Conservation (phyloP, 495 filamentous ascomycete species). For the Penicillium manginii region DNA sequence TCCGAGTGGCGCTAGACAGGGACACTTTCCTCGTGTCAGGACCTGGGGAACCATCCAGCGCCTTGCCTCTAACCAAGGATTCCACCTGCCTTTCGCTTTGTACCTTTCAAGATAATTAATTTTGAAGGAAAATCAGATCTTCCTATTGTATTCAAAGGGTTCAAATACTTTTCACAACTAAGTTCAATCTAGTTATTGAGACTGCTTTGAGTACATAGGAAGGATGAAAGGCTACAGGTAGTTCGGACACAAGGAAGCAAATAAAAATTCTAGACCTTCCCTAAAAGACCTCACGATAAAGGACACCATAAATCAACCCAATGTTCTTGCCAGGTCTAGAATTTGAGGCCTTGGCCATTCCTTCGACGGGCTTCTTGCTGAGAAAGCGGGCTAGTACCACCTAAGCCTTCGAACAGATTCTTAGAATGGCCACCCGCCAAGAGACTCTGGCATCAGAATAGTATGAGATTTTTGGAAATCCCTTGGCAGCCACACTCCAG, state of each 20-base stretch:
- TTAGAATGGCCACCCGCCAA: constrained; percentile 3
- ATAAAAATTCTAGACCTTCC: not conserved
- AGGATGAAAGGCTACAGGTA: not conserved
- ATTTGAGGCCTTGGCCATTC: not conserved
- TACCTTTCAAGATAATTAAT: not conserved
- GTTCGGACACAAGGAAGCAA: not conserved
- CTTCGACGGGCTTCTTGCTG: not conserved
- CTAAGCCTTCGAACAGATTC: not conserved
- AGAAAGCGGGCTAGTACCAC: not conserved
- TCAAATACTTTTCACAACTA: not conserved
- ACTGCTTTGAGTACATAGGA: not conserved
- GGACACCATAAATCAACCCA: not conserved
- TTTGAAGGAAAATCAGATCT: too few species aligned
- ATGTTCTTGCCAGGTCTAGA: not conserved
- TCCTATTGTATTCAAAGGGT: too few species aligned
- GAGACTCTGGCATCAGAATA: not conserved
- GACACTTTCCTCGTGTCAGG: not conserved
- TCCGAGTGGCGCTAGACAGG: not conserved
- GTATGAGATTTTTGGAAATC: not conserved
- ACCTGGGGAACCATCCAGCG: not conserved
- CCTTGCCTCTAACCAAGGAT: not conserved
- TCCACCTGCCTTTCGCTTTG: not conserved
- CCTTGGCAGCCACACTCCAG: not conserved
- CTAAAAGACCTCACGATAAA: not conserved
- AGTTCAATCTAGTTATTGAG: not conserved